Conservation (phyloP, 345 rosid species). For the Dipteronia dyeriana region DNA sequence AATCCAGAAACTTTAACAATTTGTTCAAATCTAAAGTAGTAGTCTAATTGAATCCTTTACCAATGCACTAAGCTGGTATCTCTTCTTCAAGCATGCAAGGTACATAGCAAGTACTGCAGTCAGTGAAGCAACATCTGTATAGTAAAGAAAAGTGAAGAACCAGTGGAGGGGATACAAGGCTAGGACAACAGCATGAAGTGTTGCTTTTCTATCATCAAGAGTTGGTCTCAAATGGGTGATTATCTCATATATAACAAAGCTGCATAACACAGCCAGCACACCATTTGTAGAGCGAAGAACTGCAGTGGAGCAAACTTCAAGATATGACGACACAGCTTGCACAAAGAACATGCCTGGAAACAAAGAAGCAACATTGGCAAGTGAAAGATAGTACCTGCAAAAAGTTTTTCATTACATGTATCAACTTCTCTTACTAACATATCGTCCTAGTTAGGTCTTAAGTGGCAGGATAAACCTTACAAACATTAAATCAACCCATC, state of each 20-base stretch:
- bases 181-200: constrained; percentile 55
- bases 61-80: constrained; percentile 72
- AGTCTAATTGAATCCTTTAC: constrained; percentile 43
- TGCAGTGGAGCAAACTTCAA: constrained; percentile 58
- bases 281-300: constrained; percentile 70
- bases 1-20: constrained; percentile 3
- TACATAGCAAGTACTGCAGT: constrained; percentile 86
- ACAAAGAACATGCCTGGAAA: constrained; percentile 60
- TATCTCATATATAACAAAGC: constrained; percentile 70
- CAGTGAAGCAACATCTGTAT: constrained; percentile 92
- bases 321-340: constrained; percentile 35
- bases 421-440: constrained; percentile 22
- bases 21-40: not conserved
- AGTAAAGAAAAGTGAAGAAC: constrained; percentile 93
- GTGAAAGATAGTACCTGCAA: constrained; percentile 90
- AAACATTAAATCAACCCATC: not conserved
- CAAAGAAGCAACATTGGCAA: constrained; percentile 69
- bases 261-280: constrained; percentile 69
- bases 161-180: constrained; percentile 87
- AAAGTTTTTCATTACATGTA: constrained; percentile 26
- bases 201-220: constrained; percentile 57
- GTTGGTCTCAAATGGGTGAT: constrained; percentile 56
- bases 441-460: not conserved
- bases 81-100: constrained; percentile 74
- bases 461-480: not conserved